These are phyloP conservation scores for Penicillium sp. DNA, from an alignment of 2,329 filamentous ascomycete genomes.

Conservation along the genomic window DNA sequence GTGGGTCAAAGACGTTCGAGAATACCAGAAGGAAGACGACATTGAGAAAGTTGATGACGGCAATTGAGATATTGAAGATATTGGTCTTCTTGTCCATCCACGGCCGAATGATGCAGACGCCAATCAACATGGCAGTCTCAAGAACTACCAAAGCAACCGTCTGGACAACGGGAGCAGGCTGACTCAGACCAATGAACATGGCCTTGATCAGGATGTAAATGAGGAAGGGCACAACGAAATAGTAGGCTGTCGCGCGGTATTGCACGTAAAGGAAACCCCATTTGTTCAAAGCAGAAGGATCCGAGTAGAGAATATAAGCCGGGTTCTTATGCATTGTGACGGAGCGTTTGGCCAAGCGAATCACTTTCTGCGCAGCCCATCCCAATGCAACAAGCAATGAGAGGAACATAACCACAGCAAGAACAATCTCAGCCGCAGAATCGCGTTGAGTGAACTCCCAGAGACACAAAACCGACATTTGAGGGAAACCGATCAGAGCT, in stretches of 20 bases:
- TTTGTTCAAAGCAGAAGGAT: constrained; percentile 92
- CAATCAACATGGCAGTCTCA: constrained; percentile 77
- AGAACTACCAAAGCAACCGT: constrained; percentile 82
- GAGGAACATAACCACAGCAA: constrained; percentile 87
- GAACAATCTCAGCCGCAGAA: constrained; percentile 81
- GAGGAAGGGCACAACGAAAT: constrained; percentile 83
- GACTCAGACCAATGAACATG: constrained; percentile 83
- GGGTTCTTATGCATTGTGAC: constrained; percentile 93
- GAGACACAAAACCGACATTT: constrained; percentile 85
- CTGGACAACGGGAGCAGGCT: constrained; percentile 72
- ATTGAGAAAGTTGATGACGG: constrained; percentile 87
- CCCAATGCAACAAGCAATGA: constrained; percentile 76
- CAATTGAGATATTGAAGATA: constrained; percentile 92
- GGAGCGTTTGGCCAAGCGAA: constrained; percentile 84
- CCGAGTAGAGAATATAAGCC: constrained; percentile 94
- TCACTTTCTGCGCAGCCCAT: constrained; percentile 90
- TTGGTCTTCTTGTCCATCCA: constrained; percentile 99
- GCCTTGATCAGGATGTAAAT: constrained; percentile 82
- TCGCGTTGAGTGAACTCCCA: constrained; percentile 91
- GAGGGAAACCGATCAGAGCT: constrained; percentile 86
- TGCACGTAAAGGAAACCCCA: constrained; percentile 98
- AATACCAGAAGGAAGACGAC: constrained; percentile 88
- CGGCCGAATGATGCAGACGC: constrained; percentile 77
- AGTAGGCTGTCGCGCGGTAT: constrained; percentile 93
- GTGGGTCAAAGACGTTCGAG: constrained; percentile 82